These are phyloP conservation scores for Eutypella sp. DNA, from an alignment of 2,329 filamentous ascomycete genomes.

Conservation along the genomic window DNA sequence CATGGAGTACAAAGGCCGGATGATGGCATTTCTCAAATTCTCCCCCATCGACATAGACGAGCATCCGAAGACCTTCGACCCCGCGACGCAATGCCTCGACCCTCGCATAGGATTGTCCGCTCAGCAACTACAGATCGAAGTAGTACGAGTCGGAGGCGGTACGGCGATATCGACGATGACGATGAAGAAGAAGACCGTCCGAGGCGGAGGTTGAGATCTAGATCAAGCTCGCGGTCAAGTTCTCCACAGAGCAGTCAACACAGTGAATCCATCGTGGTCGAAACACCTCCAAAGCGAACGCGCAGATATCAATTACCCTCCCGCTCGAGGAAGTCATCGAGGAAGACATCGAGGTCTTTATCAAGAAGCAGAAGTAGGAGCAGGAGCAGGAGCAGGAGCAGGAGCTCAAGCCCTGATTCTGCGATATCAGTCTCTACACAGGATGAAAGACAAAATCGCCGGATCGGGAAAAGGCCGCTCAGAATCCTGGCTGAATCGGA, in stretches of 20 bases:
- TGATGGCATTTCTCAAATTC: slow-evolving; percentile 18
- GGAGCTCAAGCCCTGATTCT: slow-evolving; percentile 36
- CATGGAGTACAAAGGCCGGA: slow-evolving; percentile 30
- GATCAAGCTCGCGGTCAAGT: slow-evolving; percentile 16
- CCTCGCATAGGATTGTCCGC: slow-evolving; percentile 20
- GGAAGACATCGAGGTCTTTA: slow-evolving; percentile 30
- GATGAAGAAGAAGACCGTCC: slow-evolving; percentile 18
- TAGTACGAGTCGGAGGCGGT: slow-evolving; percentile 17
- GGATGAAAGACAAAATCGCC: slow-evolving; percentile 24
- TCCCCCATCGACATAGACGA: slow-evolving; percentile 21
- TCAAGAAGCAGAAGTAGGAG: no score
- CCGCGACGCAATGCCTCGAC: slow-evolving; percentile 24
- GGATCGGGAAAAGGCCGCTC: slow-evolving; percentile 16
- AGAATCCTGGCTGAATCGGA: slow-evolving; percentile 14
- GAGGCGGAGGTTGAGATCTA: slow-evolving; percentile 18
- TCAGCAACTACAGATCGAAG: slow-evolving; percentile 17
- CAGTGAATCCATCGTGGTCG: slow-evolving; percentile 10
- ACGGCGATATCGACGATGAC: slow-evolving; percentile 19
- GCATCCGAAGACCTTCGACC: slow-evolving; percentile 20
- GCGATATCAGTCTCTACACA: slow-evolving; percentile 30
- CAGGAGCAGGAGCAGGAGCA: no score
- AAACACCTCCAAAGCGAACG: slow-evolving; percentile 28
- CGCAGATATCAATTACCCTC: no score
- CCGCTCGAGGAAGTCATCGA: slow-evolving; percentile 33
- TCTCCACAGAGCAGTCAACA: slow-evolving; percentile 6